A percentile compares a stretch with the other conserved stretches of the same genome.
Evolutionary conservation across 129 eudicot species (phyloP).

Genomic region (Tanacetum coccineum): DNA sequence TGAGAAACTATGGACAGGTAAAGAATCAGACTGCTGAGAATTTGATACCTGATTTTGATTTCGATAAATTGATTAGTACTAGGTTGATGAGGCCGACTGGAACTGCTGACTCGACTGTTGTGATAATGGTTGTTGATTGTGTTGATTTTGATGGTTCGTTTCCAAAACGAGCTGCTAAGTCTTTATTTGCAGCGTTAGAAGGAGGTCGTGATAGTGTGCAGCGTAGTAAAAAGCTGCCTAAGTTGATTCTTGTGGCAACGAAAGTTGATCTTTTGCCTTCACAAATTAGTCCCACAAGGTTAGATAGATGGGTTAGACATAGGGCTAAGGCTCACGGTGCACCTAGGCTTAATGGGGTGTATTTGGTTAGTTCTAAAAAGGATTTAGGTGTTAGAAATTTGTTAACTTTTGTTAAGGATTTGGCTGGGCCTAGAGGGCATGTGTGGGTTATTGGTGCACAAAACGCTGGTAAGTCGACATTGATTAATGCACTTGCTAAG

Average conservation of each 20-base stretch:
- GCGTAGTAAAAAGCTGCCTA: conserved; percentile 65
- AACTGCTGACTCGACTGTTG: conserved; percentile 74
- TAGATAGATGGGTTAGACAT: conserved; percentile 92
- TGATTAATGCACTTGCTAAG: conserved; percentile 86
- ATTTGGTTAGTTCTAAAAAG: conserved; percentile 83
- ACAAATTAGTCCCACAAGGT: conserved; percentile 84
- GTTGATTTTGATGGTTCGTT: conserved; percentile 98
- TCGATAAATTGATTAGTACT: conserved; percentile 70
- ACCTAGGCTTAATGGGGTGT: conserved; percentile 84
- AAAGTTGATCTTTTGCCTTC: conserved; percentile 94
- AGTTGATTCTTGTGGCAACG: conserved; percentile 87
- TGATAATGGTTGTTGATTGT: conserved; percentile 95
- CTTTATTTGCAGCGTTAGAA: conserved; percentile 70
- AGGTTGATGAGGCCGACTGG: conserved; percentile 83
- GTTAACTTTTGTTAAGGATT: conserved; percentile 64
- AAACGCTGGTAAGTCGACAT: conserved; percentile 91
- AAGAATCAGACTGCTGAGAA: conserved; percentile 87
- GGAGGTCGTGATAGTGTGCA: conserved; percentile 39
- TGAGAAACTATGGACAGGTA: conserved; percentile 85
- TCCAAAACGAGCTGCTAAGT: conserved; percentile 86
- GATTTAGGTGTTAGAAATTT: conserved; percentile 91
- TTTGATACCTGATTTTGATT: conserved; percentile 93
- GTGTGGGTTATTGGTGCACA: conserved; percentile 98
- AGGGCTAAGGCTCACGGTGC: conserved; percentile 93
- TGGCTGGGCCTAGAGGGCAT: conserved; percentile 95